Conservation (phyloP, 768 basidiomycete genomes). For the Russula dissimulans region DNA sequence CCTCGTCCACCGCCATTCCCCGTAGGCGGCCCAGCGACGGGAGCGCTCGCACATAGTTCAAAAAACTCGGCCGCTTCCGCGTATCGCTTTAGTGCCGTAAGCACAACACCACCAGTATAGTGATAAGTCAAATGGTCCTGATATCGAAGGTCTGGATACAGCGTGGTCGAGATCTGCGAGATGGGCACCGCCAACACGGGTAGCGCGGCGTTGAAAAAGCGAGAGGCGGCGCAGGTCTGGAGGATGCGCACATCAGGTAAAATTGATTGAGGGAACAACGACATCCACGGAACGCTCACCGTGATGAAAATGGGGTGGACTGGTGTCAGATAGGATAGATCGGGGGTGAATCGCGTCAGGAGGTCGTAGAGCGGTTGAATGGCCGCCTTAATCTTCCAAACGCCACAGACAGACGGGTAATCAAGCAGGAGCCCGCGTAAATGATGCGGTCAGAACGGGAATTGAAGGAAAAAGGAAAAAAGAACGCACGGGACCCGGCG, state of each 20-base stretch:
- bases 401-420: background rate
- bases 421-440: background rate
- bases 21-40: constrained; percentile 19
- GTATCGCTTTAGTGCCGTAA: constrained; percentile 56
- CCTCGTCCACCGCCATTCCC: background rate
- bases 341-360: constrained; percentile 51
- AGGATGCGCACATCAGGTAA: background rate
- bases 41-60: constrained; percentile 60
- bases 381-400: constrained; percentile 35
- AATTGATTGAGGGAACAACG: background rate
- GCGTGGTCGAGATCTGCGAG: constrained; percentile 46
- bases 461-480: background rate
- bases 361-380: constrained; percentile 53
- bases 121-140: constrained; percentile 80
- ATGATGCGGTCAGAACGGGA: background rate
- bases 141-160: constrained; percentile 57
- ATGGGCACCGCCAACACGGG: constrained; percentile 57
- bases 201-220: constrained; percentile 46
- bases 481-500: constrained; percentile 41
- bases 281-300: constrained; percentile 29
- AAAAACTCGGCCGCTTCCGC: constrained; percentile 64
- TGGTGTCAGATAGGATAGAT: constrained; percentile 51
- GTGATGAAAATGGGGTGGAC: constrained; percentile 62
- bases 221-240: constrained; percentile 49
- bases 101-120: constrained; percentile 68